A percentile compares a stretch with the other conserved stretches of the same genome.
Evolutionary conservation across 129 eudicot species (phyloP).

Genomic region (Centrapalus pauciflorus): DNA sequence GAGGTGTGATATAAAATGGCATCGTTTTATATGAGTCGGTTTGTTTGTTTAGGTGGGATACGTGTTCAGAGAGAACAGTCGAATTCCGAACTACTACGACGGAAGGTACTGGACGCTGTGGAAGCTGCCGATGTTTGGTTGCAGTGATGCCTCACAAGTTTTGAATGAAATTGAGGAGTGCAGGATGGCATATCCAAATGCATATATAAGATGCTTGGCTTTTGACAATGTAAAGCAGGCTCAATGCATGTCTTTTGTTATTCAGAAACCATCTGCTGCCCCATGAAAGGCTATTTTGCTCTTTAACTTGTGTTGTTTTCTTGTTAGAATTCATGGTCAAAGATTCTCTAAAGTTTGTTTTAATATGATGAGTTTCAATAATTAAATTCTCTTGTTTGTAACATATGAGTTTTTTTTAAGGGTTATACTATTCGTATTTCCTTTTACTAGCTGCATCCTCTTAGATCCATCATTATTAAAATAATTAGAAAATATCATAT

Average conservation of each 20-base stretch:
- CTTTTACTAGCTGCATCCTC: no score
- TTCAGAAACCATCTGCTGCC: constrained; percentile 43
- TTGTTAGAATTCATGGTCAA: constrained; percentile 16
- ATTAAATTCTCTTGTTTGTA: constrained; percentile 16
- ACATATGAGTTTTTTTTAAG: background rate
- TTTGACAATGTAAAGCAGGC: constrained; percentile 52
- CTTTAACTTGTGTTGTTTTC: background rate
- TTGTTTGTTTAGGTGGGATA: constrained; percentile 36
- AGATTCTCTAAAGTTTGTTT: constrained; percentile 18
- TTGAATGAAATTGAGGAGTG: constrained; percentile 54
- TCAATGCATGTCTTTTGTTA: constrained; percentile 59
- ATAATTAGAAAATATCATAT: no score
- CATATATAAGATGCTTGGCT: constrained; percentile 59
- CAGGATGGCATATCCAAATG: constrained; percentile 50
- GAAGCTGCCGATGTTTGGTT: constrained; percentile 75
- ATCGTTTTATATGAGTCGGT: background rate
- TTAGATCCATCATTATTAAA: no score
- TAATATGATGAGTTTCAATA: constrained; percentile 8
- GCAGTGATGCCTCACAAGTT: constrained; percentile 54
- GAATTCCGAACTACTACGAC: constrained; percentile 57
- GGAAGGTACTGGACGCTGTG: constrained; percentile 70
- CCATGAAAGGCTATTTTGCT: constrained; percentile 17
- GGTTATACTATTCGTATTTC: no score
- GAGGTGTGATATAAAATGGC: background rate
- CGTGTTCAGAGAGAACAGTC: constrained; percentile 46